Evolutionary conservation across 2,329 filamentous ascomycete species (phyloP).

Genomic region (Fusarium nisikadoi): DNA sequence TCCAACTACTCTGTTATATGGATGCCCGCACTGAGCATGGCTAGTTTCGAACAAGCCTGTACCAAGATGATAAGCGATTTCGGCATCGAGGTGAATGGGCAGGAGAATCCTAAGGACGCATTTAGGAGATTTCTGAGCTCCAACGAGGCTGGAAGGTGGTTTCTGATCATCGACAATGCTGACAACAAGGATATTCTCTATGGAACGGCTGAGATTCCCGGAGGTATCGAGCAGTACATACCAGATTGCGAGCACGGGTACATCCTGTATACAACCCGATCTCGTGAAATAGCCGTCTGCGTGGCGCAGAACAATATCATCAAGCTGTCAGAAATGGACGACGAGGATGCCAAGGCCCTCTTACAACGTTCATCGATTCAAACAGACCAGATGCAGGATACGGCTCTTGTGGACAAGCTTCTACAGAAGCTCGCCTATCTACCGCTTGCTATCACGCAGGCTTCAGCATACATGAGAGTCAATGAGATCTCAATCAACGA

Average conservation of each 20-base stretch:
- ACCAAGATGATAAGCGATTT: background rate
- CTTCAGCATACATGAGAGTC: conserved; percentile 53
- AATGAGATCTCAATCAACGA: conserved; percentile 38
- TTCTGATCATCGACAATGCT: conserved; percentile 56
- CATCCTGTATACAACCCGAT: conserved; percentile 53
- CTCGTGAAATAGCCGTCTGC: conserved; percentile 29
- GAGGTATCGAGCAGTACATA: conserved; percentile 35
- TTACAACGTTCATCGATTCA: conserved; percentile 29
- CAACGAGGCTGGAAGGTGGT: conserved; percentile 48
- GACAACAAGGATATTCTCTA: conserved; percentile 49
- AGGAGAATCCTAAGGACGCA: background rate
- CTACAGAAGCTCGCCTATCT: conserved; percentile 48
- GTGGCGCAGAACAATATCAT: background rate
- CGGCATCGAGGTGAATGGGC: rapidly evolving
- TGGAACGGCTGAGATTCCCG: background rate
- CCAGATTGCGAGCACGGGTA: conserved; percentile 48
- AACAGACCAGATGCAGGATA: background rate
- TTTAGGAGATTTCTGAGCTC: conserved; percentile 38
- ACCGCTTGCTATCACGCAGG: conserved; percentile 53
- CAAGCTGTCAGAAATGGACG: background rate
- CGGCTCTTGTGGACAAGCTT: conserved; percentile 3
- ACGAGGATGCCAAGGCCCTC: conserved; percentile 38
- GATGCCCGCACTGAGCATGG: background rate
- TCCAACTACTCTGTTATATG: background rate
- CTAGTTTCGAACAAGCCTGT: background rate